Evolutionary conservation across 441 rosid genomes (phyloP).

Genomic region (Adansonia rubrostipa): DNA sequence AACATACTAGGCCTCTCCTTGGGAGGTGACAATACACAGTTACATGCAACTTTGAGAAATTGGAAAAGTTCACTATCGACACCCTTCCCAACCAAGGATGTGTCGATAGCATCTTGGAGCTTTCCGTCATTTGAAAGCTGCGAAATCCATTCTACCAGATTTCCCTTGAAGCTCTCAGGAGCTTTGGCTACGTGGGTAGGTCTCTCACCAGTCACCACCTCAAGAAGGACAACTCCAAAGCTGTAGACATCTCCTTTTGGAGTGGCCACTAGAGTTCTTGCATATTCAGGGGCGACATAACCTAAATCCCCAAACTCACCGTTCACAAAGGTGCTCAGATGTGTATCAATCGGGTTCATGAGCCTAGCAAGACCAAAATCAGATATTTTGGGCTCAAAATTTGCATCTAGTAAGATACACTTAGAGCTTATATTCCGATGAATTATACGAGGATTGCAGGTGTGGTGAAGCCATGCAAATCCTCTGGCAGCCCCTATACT

Average conservation of each 20-base stretch:
- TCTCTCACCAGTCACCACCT: conserved; percentile 82
- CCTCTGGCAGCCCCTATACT: conserved; percentile 79
- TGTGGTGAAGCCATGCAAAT: conserved; percentile 94
- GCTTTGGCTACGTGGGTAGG: conserved; percentile 62
- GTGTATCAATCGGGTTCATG: conserved; percentile 88
- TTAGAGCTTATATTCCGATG: conserved; percentile 91
- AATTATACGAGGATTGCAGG: conserved; percentile 82
- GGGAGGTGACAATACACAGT: conserved; percentile 58
- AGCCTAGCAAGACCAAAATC: conserved; percentile 96
- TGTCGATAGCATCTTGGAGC: conserved; percentile 69
- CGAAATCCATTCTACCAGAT: conserved; percentile 72
- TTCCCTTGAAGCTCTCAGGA: conserved; percentile 77
- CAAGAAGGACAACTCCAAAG: conserved; percentile 88
- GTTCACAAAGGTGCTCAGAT: conserved; percentile 86
- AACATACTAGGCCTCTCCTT: conserved; percentile 92
- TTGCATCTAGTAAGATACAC: conserved; percentile 71
- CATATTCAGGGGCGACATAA: conserved; percentile 88
- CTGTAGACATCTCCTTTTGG: conserved; percentile 93
- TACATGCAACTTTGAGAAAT: conserved; percentile 78
- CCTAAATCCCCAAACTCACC: conserved; percentile 95
- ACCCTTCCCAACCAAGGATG: conserved; percentile 58
- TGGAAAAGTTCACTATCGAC: conserved; percentile 71
- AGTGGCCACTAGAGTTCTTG: conserved; percentile 84
- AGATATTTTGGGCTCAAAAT: conserved; percentile 82
- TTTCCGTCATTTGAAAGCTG: conserved; percentile 53